Percentiles rank a stretch among this genome's conserved stretches.
These are phyloP conservation scores for Boletus fagicola DNA, from an alignment of 768 basidiomycete species.

Conservation along the genomic window DNA sequence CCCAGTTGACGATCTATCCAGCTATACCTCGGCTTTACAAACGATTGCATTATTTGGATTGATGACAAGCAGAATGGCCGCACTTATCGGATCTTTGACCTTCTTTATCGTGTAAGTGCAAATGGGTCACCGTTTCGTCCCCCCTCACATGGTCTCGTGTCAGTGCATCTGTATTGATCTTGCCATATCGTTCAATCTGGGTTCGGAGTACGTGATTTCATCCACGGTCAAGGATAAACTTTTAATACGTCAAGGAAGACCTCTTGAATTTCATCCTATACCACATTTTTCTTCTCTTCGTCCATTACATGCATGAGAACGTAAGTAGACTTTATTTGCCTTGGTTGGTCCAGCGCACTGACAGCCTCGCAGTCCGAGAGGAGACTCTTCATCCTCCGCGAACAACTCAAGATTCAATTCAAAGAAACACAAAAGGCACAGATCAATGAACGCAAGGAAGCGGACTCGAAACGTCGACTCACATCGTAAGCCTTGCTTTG, in stretches of 20 bases:
- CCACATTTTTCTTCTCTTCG: constrained; percentile 76
- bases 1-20: constrained; percentile 11
- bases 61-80: constrained; percentile 64
- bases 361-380: constrained; percentile 44
- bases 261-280: constrained; percentile 75
- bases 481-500: constrained; percentile 60
- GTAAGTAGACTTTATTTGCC: constrained; percentile 32
- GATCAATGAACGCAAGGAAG: constrained; percentile 68
- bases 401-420: constrained; percentile 74
- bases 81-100: constrained; percentile 51
- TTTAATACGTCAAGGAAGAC: constrained; percentile 35
- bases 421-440: constrained; percentile 70
- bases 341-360: not conserved
- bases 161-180: constrained; percentile 36
- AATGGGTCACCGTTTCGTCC: constrained; percentile 5
- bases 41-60: constrained; percentile 73
- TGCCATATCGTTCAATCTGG: constrained; percentile 40
- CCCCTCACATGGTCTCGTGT: constrained; percentile 14
- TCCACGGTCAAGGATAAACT: not conserved
- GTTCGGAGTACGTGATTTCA: constrained; percentile 35
- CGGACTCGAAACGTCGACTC: constrained; percentile 78
- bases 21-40: constrained; percentile 38
- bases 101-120: constrained; percentile 54
- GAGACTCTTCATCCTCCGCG: constrained; percentile 63
- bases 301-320: constrained; percentile 64